Conservation (phyloP, 768 basidiomycete genomes). For the Podaxis sp. region DNA sequence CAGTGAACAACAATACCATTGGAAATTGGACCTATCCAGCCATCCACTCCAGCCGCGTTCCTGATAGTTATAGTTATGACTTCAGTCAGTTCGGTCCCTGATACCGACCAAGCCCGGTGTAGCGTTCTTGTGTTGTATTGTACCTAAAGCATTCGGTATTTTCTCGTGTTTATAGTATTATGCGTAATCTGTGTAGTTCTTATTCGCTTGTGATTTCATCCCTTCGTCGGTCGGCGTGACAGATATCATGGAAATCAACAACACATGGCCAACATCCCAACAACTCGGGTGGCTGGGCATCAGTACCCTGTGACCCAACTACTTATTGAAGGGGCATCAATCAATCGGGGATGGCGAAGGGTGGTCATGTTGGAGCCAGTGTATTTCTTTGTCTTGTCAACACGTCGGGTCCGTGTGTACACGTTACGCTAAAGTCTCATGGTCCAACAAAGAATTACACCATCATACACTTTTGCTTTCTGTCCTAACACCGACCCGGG, state of each 20-base stretch:
- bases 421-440: neutral
- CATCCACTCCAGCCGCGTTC: neutral
- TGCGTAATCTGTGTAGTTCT: constrained; percentile 5
- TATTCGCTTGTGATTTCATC: neutral
- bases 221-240: neutral
- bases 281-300: neutral
- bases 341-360: neutral
- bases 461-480: neutral
- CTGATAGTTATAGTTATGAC: constrained; percentile 14
- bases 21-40: constrained; percentile 9
- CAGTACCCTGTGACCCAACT: constrained; percentile 1
- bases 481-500: neutral
- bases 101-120: neutral
- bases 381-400: constrained; percentile 13
- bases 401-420: neutral
- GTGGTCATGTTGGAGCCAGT: constrained; percentile 8
- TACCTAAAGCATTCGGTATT: neutral
- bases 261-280: constrained; percentile 1
- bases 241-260: neutral
- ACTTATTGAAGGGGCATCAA: neutral
- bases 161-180: neutral
- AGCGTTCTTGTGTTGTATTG: neutral
- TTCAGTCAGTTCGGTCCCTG: constrained; percentile 12
- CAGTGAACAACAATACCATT: neutral
- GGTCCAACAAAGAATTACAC: constrained; percentile 14